phyloP scores from a whole-genome alignment of 2,329 filamentous ascomycete species.

The Ceratocystis destructans region DNA sequence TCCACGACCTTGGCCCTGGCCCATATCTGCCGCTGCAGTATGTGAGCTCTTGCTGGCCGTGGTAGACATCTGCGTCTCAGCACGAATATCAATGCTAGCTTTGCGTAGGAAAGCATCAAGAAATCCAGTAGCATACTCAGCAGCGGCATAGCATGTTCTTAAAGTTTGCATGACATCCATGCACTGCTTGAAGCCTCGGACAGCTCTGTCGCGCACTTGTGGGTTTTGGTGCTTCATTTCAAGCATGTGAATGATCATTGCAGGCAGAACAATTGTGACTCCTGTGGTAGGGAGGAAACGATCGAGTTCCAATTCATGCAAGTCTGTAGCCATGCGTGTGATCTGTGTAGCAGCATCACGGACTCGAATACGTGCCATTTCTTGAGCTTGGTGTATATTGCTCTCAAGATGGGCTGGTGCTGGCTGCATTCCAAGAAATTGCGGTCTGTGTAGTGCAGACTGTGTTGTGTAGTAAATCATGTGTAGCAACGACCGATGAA shows the following conservation, averaged over 20 bases:
- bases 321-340: constrained; percentile 65
- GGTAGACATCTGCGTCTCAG: constrained; percentile 21
- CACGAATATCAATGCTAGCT: constrained; percentile 58
- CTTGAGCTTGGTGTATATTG: constrained; percentile 26
- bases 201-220: constrained; percentile 55
- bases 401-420: constrained; percentile 15
- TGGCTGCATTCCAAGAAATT: constrained; percentile 65
- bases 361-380: constrained; percentile 69
- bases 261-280: constrained; percentile 78
- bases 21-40: background rate
- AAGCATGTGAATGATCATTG: constrained; percentile 84
- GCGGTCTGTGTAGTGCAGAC: constrained; percentile 79
- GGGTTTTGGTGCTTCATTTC: constrained; percentile 77
- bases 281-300: constrained; percentile 75
- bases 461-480: constrained; percentile 90
- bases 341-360: constrained; percentile 74
- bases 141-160: constrained; percentile 78
- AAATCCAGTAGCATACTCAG: constrained; percentile 92
- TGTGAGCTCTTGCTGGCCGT: background rate
- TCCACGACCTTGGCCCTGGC: background rate
- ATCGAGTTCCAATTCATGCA: constrained; percentile 60
- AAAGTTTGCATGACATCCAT: constrained; percentile 84
- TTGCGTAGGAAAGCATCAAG: constrained; percentile 84
- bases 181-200: constrained; percentile 75
- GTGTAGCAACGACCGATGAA: constrained; percentile 76